Evolutionary conservation across 352 stramenopile species (phyloP).

Genomic region (Pythium scleroteichum): DNA sequence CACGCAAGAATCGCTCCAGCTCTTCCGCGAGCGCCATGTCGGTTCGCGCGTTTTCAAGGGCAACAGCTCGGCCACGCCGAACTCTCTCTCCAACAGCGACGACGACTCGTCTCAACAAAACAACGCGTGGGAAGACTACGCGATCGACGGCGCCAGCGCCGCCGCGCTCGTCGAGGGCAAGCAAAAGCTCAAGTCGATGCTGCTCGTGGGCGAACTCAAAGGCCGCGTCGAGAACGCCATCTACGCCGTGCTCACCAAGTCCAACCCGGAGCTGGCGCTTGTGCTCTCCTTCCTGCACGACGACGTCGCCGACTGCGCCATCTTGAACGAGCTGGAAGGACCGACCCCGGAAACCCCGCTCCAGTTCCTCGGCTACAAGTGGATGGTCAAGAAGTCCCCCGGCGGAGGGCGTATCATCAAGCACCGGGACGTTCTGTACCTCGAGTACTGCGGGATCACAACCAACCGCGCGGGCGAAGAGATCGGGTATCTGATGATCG

Average conservation of each 20-base stretch:
- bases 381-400: conserved; percentile 52
- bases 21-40: conserved; percentile 17
- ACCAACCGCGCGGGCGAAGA: conserved; percentile 38
- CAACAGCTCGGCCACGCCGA: not conserved
- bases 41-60: not conserved
- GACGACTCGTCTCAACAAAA: conserved; percentile 1
- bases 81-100: conserved; percentile 3
- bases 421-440: conserved; percentile 58
- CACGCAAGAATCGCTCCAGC: conserved; percentile 6
- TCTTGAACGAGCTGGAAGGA: conserved; percentile 55
- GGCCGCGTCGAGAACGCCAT: conserved; percentile 61
- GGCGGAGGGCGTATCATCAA: conserved; percentile 45
- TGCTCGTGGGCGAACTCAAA: conserved; percentile 47
- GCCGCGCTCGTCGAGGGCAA: conserved; percentile 4
- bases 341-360: conserved; percentile 46
- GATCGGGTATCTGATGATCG: conserved; percentile 68
- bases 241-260: conserved; percentile 52
- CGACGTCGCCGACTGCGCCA: conserved; percentile 60
- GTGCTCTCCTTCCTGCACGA: conserved; percentile 59
- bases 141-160: conserved; percentile 32
- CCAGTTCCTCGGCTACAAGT: conserved; percentile 74
- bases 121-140: conserved; percentile 23
- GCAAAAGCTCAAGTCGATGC: conserved; percentile 24
- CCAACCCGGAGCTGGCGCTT: conserved; percentile 55
- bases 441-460: conserved; percentile 57